phyloP scores from a whole-genome alignment of 2,329 filamentous ascomycete genomes.

The Exophiala spinifera region DNA sequence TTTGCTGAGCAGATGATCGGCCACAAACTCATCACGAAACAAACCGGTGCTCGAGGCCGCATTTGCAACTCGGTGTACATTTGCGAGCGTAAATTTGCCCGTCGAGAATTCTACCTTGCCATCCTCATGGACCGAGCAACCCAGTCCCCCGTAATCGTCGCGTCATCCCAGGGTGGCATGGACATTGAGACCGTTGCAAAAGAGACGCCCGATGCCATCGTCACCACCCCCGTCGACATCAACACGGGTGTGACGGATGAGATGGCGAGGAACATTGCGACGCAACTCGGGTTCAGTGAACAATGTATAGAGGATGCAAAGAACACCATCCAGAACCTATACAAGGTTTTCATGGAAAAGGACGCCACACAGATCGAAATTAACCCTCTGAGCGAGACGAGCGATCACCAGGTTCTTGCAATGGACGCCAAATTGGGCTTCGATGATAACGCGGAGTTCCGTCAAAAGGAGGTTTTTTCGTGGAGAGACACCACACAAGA shows the following conservation, averaged over 20 bases:
- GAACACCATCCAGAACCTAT: slow-evolving; percentile 96
- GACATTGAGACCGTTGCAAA: slow-evolving; percentile 98
- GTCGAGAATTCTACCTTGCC: slow-evolving; percentile 97
- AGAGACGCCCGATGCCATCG: slow-evolving; percentile 94
- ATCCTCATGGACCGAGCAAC: slow-evolving; percentile 95
- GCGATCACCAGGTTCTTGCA: slow-evolving; percentile 94
- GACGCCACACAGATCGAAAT: slow-evolving; percentile 99
- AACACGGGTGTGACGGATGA: slow-evolving; percentile 93
- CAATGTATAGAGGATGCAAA: slow-evolving; percentile 95
- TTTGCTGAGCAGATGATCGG: slow-evolving; percentile 99
- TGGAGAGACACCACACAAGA: slow-evolving; percentile 95
- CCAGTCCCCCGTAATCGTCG: slow-evolving; percentile 91
- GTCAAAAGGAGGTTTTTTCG: slow-evolving; percentile 91
- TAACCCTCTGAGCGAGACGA: slow-evolving; percentile 97
- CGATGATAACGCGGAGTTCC: slow-evolving; percentile 98
- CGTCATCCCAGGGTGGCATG: slow-evolving; percentile 97
- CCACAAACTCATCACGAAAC: slow-evolving; percentile 99
- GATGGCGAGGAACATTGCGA: slow-evolving; percentile 84
- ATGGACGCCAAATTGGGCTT: slow-evolving; percentile 99
- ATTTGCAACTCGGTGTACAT: slow-evolving; percentile 98
- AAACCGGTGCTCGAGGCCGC: slow-evolving; percentile 89
- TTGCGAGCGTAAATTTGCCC: slow-evolving; percentile 98
- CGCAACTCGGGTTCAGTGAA: slow-evolving; percentile 92
- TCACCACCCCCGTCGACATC: slow-evolving; percentile 90
- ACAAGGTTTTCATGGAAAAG: slow-evolving; percentile 97